Percentiles rank a stretch among this genome's conserved stretches.
Conservation (phyloP, 352 stramenopile genomes). For the Globisporangium carolinianum region DNA sequence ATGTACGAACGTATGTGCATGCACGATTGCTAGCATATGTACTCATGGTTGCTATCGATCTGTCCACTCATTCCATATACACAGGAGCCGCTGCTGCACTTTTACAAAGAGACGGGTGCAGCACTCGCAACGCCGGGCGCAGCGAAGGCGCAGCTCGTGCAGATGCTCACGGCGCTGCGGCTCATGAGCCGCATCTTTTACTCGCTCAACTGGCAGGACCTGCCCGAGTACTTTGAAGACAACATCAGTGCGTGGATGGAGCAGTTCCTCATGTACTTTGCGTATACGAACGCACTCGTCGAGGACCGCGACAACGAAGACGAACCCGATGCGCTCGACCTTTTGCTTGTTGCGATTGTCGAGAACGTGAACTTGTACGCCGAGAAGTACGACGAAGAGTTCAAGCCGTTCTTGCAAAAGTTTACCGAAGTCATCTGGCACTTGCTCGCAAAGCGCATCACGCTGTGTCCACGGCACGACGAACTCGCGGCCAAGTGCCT, state of each 20-base stretch:
- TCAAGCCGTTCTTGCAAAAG: constrained; percentile 91
- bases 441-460: constrained; percentile 63
- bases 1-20: not conserved
- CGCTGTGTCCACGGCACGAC: constrained; percentile 91
- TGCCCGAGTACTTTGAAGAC: constrained; percentile 99
- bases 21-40: not conserved
- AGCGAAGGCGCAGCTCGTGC: constrained; percentile 39
- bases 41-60: too few species aligned
- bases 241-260: constrained; percentile 96
- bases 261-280: constrained; percentile 93
- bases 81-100: constrained; percentile 57
- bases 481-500: constrained; percentile 94
- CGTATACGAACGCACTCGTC: constrained; percentile 91
- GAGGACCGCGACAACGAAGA: constrained; percentile 91
- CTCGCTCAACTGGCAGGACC: constrained; percentile 97
- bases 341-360: constrained; percentile 92
- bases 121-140: constrained; percentile 34
- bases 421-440: constrained; percentile 91
- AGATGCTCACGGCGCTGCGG: constrained; percentile 81
- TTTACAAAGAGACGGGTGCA: constrained; percentile 68
- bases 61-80: not conserved
- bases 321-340: constrained; percentile 88
- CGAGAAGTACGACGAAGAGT: constrained; percentile 99
- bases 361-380: constrained; percentile 98
- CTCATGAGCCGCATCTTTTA: constrained; percentile 97